Base-by-base conservation (phyloP, 2,329 filamentous ascomycete species). In the Fusarium chaquense region DNA sequence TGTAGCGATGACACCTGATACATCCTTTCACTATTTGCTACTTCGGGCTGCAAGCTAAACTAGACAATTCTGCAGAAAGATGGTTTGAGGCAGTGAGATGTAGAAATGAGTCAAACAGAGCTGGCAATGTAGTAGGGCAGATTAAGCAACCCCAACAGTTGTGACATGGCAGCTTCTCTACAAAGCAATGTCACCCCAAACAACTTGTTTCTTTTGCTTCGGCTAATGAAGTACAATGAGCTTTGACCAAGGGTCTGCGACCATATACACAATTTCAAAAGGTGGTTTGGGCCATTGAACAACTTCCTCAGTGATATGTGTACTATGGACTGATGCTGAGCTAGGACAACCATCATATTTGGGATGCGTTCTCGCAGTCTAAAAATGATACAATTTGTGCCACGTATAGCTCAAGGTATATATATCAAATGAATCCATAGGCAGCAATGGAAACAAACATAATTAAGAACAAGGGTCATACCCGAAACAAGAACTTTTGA, bases 401-500 rank as follows among this genome's bases (percentile, higher is more conserved):
- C 41, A 57, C 51, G 46, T 51, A 41, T 44, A 51, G 33, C 46
- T 66, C 43, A 57, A 49, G 50, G 64, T 60, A 58, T 62, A 59
- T 60, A 54, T 59, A 58, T 38, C 53, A 52, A 60, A 52, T 20
- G 35, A 32, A 71, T 30, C 52, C 33, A 49, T n/a, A 30, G 54
- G 45, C 46, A 49, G 43, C 71, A 62, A 47, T 43, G 49, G 43
- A 35, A 49, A 63, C 44, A 60, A 54, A 40, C 49, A 58, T 36
- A 51, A 47, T 47, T 52, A 44, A 55, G 51, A 54, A 68, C 46
- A 58, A 41, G 70, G 69, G 67, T 49, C 67, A 64, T 62, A 65
- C 65, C 50, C 71, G 41, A 67, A 67, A 28, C 53, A 73, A 69
- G 26, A 75, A 74, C 67, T 73, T 77, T 77, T 75, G 65, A 75